Conservation (phyloP, 2,329 filamentous ascomycete species). For the Diaporthe eres region DNA sequence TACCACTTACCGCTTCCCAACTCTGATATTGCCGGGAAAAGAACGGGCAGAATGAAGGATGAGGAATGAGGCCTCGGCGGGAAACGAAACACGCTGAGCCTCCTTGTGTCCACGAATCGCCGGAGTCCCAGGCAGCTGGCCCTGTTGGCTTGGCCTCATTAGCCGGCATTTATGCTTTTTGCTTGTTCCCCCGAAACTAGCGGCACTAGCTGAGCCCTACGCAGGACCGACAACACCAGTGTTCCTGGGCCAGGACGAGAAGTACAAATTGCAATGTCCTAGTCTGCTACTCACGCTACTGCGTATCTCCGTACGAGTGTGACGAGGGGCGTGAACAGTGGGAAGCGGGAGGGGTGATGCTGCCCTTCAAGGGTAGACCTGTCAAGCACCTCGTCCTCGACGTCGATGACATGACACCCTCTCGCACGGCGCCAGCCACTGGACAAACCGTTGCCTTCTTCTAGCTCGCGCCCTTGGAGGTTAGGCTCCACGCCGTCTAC, state of each 20-base stretch:
- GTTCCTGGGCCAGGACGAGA: constrained; percentile 5
- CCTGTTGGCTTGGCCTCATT: constrained; percentile 32
- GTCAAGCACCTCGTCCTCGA: neutral
- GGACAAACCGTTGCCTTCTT: neutral
- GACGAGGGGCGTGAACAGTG: constrained; percentile 18
- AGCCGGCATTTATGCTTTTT: constrained; percentile 31
- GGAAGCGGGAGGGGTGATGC: neutral
- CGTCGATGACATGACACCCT: constrained; percentile 21
- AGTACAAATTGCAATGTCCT: constrained; percentile 4
- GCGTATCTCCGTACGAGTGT: neutral
- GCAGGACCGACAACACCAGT: neutral
- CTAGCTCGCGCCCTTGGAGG: neutral
- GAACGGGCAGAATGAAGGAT: neutral
- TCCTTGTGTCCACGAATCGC: constrained; percentile 24
- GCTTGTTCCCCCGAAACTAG: constrained; percentile 24
- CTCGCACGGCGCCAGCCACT: constrained; percentile 1
- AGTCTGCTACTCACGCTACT: neutral
- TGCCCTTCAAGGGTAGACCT: neutral
- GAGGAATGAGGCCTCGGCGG: constrained; percentile 1
- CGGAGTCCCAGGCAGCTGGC: constrained; percentile 1
- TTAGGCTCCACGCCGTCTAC: constrained; percentile 18
- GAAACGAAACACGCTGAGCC: constrained; percentile 30
- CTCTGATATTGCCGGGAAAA: neutral
- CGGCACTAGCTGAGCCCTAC: constrained; percentile 32
- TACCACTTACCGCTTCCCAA: neutral